These are phyloP conservation scores for Proliferodiscus dingleyae DNA, from an alignment of 2,329 filamentous ascomycete genomes.

Conservation along the genomic window DNA sequence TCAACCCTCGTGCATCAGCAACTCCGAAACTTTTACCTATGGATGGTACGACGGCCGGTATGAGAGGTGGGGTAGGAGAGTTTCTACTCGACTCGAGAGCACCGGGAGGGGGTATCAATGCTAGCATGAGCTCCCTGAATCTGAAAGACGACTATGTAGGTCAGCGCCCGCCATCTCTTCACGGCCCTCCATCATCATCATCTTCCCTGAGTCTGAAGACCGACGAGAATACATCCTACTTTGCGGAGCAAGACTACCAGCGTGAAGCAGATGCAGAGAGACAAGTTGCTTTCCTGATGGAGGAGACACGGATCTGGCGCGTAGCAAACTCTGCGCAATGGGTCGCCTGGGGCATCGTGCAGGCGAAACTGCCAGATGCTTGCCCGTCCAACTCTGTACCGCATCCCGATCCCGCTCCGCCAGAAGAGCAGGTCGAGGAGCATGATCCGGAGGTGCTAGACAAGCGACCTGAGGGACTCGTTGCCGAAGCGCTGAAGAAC, in stretches of 20 bases:
- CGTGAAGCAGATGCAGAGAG: constrained; percentile 61
- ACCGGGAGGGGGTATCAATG: constrained; percentile 46
- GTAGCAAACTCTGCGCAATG: constrained; percentile 83
- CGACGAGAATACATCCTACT: constrained; percentile 29
- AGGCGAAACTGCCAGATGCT: constrained; percentile 73
- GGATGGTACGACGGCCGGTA: constrained; percentile 13
- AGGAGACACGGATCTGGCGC: constrained; percentile 81
- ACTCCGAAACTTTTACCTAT: constrained; percentile 31
- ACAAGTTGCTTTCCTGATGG: constrained; percentile 65
- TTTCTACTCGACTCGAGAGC: constrained; percentile 80
- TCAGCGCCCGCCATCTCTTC: not conserved
- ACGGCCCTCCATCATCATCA: not conserved
- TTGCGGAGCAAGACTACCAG: constrained; percentile 52
- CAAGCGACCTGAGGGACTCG: constrained; percentile 20
- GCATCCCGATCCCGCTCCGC: not conserved
- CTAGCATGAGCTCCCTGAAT: constrained; percentile 1
- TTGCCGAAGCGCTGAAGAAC: constrained; percentile 12
- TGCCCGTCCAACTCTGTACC: constrained; percentile 1
- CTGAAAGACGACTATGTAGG: not conserved
- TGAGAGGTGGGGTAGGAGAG: constrained; percentile 24
- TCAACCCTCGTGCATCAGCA: constrained; percentile 44
- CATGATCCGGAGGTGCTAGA: constrained; percentile 8
- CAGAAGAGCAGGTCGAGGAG: not conserved
- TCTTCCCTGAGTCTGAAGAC: not conserved
- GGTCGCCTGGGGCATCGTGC: constrained; percentile 95